phyloP scores from a whole-genome alignment of 2,329 filamentous ascomycete species.

The Neonectria coccinea region DNA sequence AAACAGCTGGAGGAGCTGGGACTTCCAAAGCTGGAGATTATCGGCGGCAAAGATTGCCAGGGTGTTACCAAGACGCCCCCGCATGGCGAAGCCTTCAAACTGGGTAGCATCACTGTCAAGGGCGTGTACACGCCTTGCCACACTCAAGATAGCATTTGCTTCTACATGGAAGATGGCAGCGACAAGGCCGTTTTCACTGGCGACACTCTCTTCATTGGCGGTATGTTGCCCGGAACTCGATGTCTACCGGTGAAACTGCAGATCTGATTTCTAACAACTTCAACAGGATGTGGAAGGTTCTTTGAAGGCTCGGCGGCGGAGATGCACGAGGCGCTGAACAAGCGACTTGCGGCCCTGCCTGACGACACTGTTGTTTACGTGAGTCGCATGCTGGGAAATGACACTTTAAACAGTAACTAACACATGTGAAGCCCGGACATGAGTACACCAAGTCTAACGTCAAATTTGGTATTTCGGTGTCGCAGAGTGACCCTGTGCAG shows the following conservation, averaged over 20 bases:
- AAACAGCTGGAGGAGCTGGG: slow-evolving; percentile 57
- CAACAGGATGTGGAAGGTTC: slow-evolving; percentile 87
- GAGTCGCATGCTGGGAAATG: slow-evolving; percentile 50
- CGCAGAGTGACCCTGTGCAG: slow-evolving; percentile 80
- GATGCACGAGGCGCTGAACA: slow-evolving; percentile 94
- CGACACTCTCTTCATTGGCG: slow-evolving; percentile 94
- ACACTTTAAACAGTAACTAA: slow-evolving; percentile 20
- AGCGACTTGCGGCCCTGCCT: slow-evolving; percentile 81
- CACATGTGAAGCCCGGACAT: slow-evolving; percentile 78
- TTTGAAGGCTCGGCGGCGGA: slow-evolving; percentile 91
- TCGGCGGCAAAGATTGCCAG: slow-evolving; percentile 89
- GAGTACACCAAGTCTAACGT: slow-evolving; percentile 99
- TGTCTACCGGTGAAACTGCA: not conserved
- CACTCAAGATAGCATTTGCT: slow-evolving; percentile 98
- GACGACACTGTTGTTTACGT: slow-evolving; percentile 94
- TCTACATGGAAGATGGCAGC: slow-evolving; percentile 83
- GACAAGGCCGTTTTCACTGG: slow-evolving; percentile 90
- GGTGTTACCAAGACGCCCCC: slow-evolving; percentile 81
- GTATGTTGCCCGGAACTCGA: slow-evolving; percentile 56
- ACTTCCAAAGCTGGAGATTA: slow-evolving; percentile 76
- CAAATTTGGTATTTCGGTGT: slow-evolving; percentile 83
- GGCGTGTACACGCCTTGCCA: slow-evolving; percentile 97
- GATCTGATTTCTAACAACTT: slow-evolving; percentile 21
- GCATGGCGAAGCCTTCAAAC: slow-evolving; percentile 81
- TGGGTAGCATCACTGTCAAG: slow-evolving; percentile 86